Conservation (phyloP, 169 alveolate genomes). For the Cryptosporidium sp. region DNA sequence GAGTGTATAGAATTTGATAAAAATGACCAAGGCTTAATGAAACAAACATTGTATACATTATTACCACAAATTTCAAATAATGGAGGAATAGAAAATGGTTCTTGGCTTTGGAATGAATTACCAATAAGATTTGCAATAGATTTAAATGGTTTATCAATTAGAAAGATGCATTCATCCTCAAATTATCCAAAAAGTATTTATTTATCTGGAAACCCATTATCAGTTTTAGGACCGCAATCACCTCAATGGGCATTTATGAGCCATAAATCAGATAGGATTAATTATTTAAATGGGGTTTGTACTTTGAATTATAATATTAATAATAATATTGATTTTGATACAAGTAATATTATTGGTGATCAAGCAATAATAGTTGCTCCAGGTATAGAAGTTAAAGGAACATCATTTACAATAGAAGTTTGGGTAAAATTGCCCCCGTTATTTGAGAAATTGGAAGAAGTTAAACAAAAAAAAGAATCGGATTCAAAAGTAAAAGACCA, state of each 20-base stretch:
- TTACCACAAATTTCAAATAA: constrained; percentile 55
- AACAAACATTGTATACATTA: constrained; percentile 24
- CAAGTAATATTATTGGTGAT: background rate
- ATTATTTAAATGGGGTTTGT: constrained; percentile 61
- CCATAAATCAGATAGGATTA: constrained; percentile 65
- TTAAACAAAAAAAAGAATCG: constrained; percentile 4
- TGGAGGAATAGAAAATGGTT: constrained; percentile 57
- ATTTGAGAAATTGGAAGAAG: constrained; percentile 6
- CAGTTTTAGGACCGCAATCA: constrained; percentile 73
- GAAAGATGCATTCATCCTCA: constrained; percentile 53
- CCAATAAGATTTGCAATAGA: constrained; percentile 71
- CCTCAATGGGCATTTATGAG: constrained; percentile 75
- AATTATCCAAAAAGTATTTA: constrained; percentile 55
- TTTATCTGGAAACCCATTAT: constrained; percentile 65
- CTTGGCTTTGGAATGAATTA: constrained; percentile 67
- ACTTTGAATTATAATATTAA: constrained; percentile 34
- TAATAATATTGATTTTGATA: background rate
- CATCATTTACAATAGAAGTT: constrained; percentile 65
- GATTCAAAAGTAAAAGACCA: constrained; percentile 16
- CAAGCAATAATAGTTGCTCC: constrained; percentile 55
- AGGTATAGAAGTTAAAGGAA: constrained; percentile 53
- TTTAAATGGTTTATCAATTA: constrained; percentile 58
- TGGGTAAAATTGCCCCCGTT: constrained; percentile 71
- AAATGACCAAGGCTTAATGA: constrained; percentile 34
- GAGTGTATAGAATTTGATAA: constrained; percentile 21